A percentile compares a stretch with the other conserved stretches of the same genome.
Conservation (phyloP, 176 grass and related monocot species). For the Leersia perrieri region DNA sequence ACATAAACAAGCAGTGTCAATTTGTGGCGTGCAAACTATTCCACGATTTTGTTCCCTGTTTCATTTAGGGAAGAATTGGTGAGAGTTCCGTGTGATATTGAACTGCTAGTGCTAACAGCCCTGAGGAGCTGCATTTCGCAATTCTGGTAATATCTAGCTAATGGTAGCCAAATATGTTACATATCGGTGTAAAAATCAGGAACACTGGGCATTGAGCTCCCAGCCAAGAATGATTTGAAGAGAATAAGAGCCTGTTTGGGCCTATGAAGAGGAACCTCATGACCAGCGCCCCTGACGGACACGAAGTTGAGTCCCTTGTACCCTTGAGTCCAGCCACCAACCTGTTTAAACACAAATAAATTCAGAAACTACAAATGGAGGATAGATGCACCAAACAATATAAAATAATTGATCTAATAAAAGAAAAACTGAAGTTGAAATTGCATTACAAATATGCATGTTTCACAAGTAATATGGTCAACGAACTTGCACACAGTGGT, state of each 20-base stretch:
- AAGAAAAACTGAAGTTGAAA: not conserved
- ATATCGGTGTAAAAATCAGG: conserved; percentile 47
- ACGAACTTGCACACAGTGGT: not conserved
- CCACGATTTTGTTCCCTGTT: not conserved
- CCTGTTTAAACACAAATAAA: conserved; percentile 52
- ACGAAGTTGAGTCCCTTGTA: conserved; percentile 86
- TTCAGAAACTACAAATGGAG: conserved; percentile 19
- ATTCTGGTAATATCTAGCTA: not conserved
- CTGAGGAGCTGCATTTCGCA: not conserved
- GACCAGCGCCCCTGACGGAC: conserved; percentile 82
- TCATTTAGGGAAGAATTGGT: not conserved
- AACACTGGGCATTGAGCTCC: conserved; percentile 67
- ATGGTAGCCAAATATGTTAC: conserved; percentile 14
- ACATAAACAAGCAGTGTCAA: not conserved
- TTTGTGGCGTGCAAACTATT: conserved; percentile 9
- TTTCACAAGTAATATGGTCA: not conserved
- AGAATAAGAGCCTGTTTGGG: conserved; percentile 84
- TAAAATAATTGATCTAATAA: conserved; percentile 1
- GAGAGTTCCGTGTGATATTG: not conserved
- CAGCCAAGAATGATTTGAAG: conserved; percentile 77
- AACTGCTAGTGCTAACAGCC: conserved; percentile 4
- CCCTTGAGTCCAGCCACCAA: conserved; percentile 92
- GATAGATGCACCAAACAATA: not conserved
- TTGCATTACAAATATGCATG: not conserved
- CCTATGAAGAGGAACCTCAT: conserved; percentile 88